Percentiles rank a stretch among this genome's conserved stretches.
phyloP scores from a whole-genome alignment of 2,329 filamentous ascomycete species.

The Rhexocercosporidium sp. region DNA sequence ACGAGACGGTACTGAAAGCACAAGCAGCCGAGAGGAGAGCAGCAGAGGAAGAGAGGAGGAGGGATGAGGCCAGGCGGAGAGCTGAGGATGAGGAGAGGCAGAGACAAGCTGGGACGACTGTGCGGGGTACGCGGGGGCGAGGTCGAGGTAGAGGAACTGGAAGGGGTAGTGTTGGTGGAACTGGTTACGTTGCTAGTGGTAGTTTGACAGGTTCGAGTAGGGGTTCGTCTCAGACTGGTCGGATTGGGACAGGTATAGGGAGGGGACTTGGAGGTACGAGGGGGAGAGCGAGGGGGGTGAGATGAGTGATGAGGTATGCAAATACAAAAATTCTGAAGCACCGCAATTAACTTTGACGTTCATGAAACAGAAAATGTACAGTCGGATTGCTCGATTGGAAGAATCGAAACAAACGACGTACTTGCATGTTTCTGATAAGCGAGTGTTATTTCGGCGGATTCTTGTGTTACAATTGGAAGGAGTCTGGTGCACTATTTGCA shows the following conservation, averaged over 20 bases:
- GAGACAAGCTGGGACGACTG: slow-evolving; percentile 48
- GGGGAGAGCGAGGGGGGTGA: slow-evolving; percentile 58
- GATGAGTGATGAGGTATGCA: slow-evolving; percentile 29
- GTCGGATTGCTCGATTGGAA: neutral
- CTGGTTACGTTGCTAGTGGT: slow-evolving; percentile 32
- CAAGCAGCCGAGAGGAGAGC: slow-evolving; percentile 79
- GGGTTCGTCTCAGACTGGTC: slow-evolving; percentile 41
- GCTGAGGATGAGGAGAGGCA: slow-evolving; percentile 63
- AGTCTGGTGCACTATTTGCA: neutral
- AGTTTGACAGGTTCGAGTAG: slow-evolving; percentile 26
- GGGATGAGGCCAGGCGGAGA: slow-evolving; percentile 70
- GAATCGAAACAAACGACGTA: neutral
- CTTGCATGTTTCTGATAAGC: neutral
- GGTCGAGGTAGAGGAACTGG: slow-evolving; percentile 36
- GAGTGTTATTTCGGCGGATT: neutral
- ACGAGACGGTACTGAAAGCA: slow-evolving; percentile 74
- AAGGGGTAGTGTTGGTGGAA: slow-evolving; percentile 29
- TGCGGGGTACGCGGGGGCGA: slow-evolving; percentile 42
- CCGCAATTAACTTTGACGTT: neutral
- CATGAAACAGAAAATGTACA: neutral
- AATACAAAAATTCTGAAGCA: neutral
- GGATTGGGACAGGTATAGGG: slow-evolving; percentile 51
- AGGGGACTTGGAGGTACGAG: slow-evolving; percentile 54
- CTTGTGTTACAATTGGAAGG: neutral
- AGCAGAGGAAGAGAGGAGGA: slow-evolving; percentile 77